Evolutionary conservation across 805 yeast genomes (phyloP).

Genomic region (Candida endomychidarum): DNA sequence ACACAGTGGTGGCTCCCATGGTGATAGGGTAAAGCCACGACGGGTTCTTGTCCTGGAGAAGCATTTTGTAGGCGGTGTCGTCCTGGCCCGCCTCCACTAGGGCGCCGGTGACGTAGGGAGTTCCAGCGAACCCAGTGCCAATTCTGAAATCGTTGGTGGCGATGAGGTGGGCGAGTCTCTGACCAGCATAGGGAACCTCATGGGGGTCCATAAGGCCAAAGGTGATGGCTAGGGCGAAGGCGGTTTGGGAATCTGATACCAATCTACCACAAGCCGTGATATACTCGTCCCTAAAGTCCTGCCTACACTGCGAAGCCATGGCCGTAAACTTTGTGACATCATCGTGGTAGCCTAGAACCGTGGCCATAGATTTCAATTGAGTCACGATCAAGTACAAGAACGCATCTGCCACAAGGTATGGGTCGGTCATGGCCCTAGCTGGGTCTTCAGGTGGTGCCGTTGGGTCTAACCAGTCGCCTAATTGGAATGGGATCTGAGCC

Average conservation of each 20-base stretch:
- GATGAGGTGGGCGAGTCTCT: no score
- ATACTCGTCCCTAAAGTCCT: slow-evolving; percentile 19
- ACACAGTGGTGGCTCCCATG: slow-evolving; percentile 27
- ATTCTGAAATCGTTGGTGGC: no score
- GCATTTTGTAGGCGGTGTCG: slow-evolving; percentile 21
- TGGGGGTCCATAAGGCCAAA: slow-evolving; percentile 16
- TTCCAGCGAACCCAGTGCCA: slow-evolving; percentile 28
- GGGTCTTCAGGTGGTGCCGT: slow-evolving; percentile 25
- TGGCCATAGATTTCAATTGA: no score
- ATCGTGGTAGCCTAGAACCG: no score
- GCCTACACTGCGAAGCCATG: slow-evolving; percentile 13
- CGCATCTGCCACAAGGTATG: slow-evolving; percentile 20
- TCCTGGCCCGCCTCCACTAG: slow-evolving; percentile 17
- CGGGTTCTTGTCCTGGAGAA: slow-evolving; percentile 20
- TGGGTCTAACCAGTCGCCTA: slow-evolving; percentile 19
- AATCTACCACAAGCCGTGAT: slow-evolving; percentile 17
- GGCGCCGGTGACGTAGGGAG: slow-evolving; percentile 24
- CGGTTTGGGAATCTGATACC: slow-evolving; percentile 22
- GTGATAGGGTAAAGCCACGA: slow-evolving; percentile 27
- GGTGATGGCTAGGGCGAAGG: slow-evolving; percentile 20
- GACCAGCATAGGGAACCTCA: slow-evolving; percentile 20
- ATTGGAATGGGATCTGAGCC: no score
- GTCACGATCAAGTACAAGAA: not conserved
- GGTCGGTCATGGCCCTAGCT: slow-evolving; percentile 20
- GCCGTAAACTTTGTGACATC: slow-evolving; percentile 10